phyloP scores from a whole-genome alignment of 768 basidiomycete species.

The Pleurotus sapidus region DNA sequence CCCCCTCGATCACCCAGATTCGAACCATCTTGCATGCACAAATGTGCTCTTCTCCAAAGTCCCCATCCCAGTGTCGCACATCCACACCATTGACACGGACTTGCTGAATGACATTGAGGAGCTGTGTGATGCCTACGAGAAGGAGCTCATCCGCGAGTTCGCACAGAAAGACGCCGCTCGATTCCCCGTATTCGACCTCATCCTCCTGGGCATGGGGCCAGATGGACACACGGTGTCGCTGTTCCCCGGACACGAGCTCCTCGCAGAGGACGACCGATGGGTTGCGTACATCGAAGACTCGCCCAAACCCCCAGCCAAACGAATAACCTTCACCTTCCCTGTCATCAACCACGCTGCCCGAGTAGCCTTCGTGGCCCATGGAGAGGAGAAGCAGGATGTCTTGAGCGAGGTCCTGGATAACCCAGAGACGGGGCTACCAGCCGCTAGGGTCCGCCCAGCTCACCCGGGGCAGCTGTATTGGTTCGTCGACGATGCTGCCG shows the following conservation, averaged over 20 bases:
- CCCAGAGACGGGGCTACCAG: slow-evolving; percentile 78
- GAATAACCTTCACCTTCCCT: slow-evolving; percentile 91
- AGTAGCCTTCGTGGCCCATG: slow-evolving; percentile 86
- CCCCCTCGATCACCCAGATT: slow-evolving; percentile 88
- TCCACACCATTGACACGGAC: slow-evolving; percentile 76
- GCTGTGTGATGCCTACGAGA: slow-evolving; percentile 78
- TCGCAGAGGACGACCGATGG: slow-evolving; percentile 90
- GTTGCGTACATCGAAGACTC: slow-evolving; percentile 91
- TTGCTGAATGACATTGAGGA: slow-evolving; percentile 75
- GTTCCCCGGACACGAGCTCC: slow-evolving; percentile 89
- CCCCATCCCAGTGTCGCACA: slow-evolving; percentile 70
- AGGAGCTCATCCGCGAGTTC: slow-evolving; percentile 84
- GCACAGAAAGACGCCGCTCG: slow-evolving; percentile 91
- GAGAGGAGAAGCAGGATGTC: slow-evolving; percentile 77
- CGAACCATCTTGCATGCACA: slow-evolving; percentile 80
- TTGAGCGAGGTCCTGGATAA: slow-evolving; percentile 74
- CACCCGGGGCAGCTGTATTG: slow-evolving; percentile 86
- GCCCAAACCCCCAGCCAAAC: slow-evolving; percentile 87
- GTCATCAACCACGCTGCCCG: slow-evolving; percentile 88
- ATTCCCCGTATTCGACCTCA: slow-evolving; percentile 96
- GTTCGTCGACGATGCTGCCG: slow-evolving; percentile 91
- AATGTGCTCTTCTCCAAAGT: slow-evolving; percentile 79
- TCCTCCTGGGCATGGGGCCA: slow-evolving; percentile 94
- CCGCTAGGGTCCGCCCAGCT: slow-evolving; percentile 75
- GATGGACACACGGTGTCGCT: slow-evolving; percentile 99